These are phyloP conservation scores for Ophiorrhiza pumila DNA, from an alignment of 257 asterid species.

Conservation along the genomic window DNA sequence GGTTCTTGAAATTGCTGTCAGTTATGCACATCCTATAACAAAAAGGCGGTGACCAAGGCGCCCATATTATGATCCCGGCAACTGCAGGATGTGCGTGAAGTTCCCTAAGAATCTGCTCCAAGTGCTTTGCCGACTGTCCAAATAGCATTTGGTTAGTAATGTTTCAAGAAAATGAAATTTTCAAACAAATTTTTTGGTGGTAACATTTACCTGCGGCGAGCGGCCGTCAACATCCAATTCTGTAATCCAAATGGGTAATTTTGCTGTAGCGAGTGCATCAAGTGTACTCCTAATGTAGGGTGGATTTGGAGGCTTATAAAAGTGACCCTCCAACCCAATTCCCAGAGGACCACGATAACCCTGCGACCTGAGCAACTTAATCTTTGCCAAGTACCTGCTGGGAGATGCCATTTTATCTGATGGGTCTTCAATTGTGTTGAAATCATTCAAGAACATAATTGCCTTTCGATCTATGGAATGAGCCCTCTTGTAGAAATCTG, in stretches of 20 bases:
- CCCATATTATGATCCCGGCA: constrained; percentile 49
- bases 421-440: constrained; percentile 52
- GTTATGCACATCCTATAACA: constrained; percentile 67
- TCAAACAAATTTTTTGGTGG: too few species aligned
- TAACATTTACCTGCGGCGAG: constrained; percentile 39
- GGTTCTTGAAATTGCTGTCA: constrained; percentile 47
- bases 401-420: constrained; percentile 40
- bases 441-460: constrained; percentile 59
- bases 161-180: too few species aligned
- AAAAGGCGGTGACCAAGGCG: constrained; percentile 42
- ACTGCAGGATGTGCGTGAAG: constrained; percentile 33
- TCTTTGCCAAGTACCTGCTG: constrained; percentile 38
- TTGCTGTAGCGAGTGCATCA: constrained; percentile 48
- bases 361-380: constrained; percentile 25
- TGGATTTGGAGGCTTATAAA: constrained; percentile 35
- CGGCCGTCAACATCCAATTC: constrained; percentile 52
- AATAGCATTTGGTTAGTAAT: background rate
- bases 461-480: constrained; percentile 30
- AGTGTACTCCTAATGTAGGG: constrained; percentile 41
- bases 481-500: constrained; percentile 28
- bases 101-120: constrained; percentile 47
- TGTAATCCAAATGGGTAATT: constrained; percentile 64
- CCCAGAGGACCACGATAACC: constrained; percentile 59
- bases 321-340: constrained; percentile 65
- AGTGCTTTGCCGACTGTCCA: constrained; percentile 10